phyloP scores from a whole-genome alignment of 257 asterid species.

The Jasminum sambac region DNA sequence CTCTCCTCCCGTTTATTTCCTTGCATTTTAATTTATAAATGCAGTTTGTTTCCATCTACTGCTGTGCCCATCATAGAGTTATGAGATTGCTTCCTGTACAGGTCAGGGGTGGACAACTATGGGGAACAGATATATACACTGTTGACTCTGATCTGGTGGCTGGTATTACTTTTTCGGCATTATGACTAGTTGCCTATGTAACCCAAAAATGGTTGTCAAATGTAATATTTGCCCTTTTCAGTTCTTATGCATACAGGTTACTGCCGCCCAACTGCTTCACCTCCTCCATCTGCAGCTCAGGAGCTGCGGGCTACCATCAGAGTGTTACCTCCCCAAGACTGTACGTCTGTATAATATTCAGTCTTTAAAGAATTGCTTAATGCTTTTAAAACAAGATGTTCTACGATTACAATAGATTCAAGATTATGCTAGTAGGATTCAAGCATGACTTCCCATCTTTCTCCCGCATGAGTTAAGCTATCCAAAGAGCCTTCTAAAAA shows the following conservation, averaged over 20 bases:
- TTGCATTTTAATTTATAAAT: not conserved
- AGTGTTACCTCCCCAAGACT: constrained; percentile 91
- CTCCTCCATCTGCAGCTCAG: constrained; percentile 82
- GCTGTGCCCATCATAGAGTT: constrained; percentile 23
- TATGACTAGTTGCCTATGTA: constrained; percentile 7
- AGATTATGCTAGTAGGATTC: constrained; percentile 2
- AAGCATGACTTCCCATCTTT: constrained; percentile 8
- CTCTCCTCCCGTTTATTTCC: constrained; percentile 6
- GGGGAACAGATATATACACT: constrained; percentile 98
- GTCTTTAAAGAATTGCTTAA: constrained; percentile 19
- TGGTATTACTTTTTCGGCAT: constrained; percentile 46
- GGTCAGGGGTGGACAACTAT: constrained; percentile 96
- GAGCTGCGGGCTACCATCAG: constrained; percentile 87
- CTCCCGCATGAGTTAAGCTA: not conserved
- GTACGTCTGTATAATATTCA: constrained; percentile 45
- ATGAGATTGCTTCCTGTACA: constrained; percentile 40
- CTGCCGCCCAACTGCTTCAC: constrained; percentile 90
- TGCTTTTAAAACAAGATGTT: constrained; percentile 15
- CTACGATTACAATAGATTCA: not conserved
- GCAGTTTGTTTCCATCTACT: constrained; percentile 16
- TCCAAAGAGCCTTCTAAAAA: no score
- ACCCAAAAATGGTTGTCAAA: not conserved
- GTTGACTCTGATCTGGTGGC: constrained; percentile 99
- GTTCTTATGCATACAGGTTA: constrained; percentile 99
- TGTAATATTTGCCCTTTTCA: constrained; percentile 32